phyloP scores from a whole-genome alignment of 1,284 basidiomycete genomes.

The Clitocybe nebularis region DNA sequence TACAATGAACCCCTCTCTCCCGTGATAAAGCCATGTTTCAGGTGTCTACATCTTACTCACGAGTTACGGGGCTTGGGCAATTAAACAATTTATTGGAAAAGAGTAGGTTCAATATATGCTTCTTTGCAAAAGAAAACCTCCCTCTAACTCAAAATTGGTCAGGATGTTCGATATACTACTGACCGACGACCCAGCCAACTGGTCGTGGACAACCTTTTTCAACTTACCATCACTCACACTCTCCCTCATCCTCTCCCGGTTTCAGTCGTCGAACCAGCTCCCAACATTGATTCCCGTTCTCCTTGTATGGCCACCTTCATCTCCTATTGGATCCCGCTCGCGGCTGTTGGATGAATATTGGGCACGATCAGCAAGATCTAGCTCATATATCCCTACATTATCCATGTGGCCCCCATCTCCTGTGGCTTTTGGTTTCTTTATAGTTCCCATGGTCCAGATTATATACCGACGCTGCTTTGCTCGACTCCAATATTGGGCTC shows the following conservation, averaged over 20 bases:
- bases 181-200: conserved; percentile 59
- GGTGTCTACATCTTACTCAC: conserved; percentile 62
- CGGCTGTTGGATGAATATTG: conserved; percentile 28
- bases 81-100: conserved; percentile 62
- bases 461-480: conserved; percentile 43
- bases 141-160: not conserved
- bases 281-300: conserved; percentile 49
- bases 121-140: no score
- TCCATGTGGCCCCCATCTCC: conserved; percentile 58
- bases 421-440: conserved; percentile 47
- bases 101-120: conserved; percentile 57
- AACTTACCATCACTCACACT: conserved; percentile 64
- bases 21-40: no score
- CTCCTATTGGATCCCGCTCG: conserved; percentile 33
- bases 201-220: conserved; percentile 69
- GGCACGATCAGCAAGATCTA: conserved; percentile 22
- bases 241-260: conserved; percentile 37
- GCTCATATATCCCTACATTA: conserved; percentile 10
- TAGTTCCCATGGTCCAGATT: conserved; percentile 46
- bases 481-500: conserved; percentile 41
- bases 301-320: conserved; percentile 59
- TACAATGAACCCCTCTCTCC: no score
- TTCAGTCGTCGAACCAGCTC: conserved; percentile 32
- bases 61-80: conserved; percentile 69
- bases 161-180: conserved; percentile 61